Percentiles rank a stretch among this genome's conserved stretches.
phyloP scores from a whole-genome alignment of 345 rosid genomes.

The Melaleuca quinquenervia region DNA sequence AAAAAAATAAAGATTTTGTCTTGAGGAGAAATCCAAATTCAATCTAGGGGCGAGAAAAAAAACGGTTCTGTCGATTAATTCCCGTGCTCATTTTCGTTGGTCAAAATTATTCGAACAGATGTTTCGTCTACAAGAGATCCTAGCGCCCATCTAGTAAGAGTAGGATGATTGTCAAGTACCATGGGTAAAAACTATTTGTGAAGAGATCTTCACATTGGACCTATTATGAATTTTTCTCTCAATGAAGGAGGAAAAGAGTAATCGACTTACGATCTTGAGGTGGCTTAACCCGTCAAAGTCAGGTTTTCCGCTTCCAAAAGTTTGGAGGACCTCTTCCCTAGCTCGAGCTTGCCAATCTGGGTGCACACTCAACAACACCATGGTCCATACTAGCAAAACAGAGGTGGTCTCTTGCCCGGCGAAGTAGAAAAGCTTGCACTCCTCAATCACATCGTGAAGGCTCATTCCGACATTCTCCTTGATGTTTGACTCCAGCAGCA shows the following conservation, averaged over 20 bases:
- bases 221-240: neutral
- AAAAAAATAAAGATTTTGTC: too few relatives aligned
- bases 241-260: neutral
- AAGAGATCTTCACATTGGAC: too few relatives aligned
- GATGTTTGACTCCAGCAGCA: slow-evolving; percentile 25
- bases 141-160: too few relatives aligned
- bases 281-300: slow-evolving; percentile 25
- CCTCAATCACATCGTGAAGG: slow-evolving; percentile 52
- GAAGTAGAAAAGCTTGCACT: slow-evolving; percentile 60
- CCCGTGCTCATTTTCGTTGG: too few relatives aligned
- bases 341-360: slow-evolving; percentile 57
- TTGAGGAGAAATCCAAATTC: too few relatives aligned
- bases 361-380: slow-evolving; percentile 42
- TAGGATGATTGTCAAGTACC: too few relatives aligned
- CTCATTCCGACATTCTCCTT: slow-evolving; percentile 23
- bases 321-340: slow-evolving; percentile 51
- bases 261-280: slow-evolving; percentile 25
- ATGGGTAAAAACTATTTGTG: too few relatives aligned
- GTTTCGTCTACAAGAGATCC: too few relatives aligned
- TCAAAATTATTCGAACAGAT: too few relatives aligned
- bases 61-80: too few relatives aligned
- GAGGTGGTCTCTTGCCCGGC: slow-evolving; percentile 78
- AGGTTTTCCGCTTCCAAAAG: slow-evolving; percentile 29
- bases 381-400: slow-evolving; percentile 52
- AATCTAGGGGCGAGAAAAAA: too few relatives aligned